Evolutionary conservation across 441 rosid genomes (phyloP), one percentile per base, ranked within the genome.

Genomic region (Pelargonium cotyledonis): DNA sequence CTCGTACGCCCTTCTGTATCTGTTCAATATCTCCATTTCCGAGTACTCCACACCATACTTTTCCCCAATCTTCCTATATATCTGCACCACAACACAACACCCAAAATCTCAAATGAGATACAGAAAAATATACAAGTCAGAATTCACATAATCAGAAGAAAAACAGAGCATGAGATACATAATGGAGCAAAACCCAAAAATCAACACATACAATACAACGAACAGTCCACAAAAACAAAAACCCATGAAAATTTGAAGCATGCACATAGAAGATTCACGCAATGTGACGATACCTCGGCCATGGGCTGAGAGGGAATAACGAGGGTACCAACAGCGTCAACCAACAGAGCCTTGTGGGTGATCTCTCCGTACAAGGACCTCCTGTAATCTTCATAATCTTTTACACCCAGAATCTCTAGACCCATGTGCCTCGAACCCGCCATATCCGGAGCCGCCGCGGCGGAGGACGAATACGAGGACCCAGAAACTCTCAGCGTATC

Each of bases 251-350:
- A 55, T 29, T 49, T 9, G 2, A 49, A 14, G 2, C 41, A 67
- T 5, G 49, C 26, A 70, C 8, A 49, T 6, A 5, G 46, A 40
- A 21, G 0, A 11, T 11, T 6, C 23, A 12, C 6, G 29, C 31
- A 57, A 38, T 3, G 47, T 70, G 68, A 63, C 9, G 15, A 23
- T 58, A 92, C 98, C 95, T 91, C 90, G 21, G 98, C 98, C 77
- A 84, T 94, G 67, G 98, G 98, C 78, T 89, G 98, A 14, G 98
- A 91, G 43, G 98, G 98, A 80, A 80, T 77, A 43, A 94, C 71
- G 53, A 94, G 96, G 8, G 98, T 94, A 61, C 98, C 98, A 64
- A 79, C 98, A 43, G 95, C 98, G 38, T 94, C 98, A 40, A 94
- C 96, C 35, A 94, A 82, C 72, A 94, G 78, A 66, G 92, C 97